phyloP scores from a whole-genome alignment of 1,284 basidiomycete species.

The Tylopilus sp. region DNA sequence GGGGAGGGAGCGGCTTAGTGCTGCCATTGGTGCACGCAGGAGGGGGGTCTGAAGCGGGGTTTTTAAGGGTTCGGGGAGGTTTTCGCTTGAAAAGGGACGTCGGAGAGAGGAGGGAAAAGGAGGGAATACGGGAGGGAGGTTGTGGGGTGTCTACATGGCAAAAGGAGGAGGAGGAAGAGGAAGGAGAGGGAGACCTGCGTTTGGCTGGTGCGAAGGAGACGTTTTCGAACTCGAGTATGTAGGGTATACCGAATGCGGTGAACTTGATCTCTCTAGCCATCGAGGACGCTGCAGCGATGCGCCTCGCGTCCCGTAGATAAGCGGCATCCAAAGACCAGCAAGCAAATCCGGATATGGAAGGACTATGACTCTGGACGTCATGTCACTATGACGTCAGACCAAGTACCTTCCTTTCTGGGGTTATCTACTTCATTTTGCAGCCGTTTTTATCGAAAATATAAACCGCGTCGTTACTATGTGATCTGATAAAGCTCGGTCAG shows the following conservation, averaged over 20 bases:
- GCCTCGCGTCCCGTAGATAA: no score
- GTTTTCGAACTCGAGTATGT: conserved; percentile 42
- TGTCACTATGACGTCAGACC: conserved; percentile 22
- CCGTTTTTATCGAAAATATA: conserved; percentile 26
- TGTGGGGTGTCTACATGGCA: conserved; percentile 24
- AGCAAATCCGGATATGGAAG: neutral
- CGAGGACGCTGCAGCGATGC: no score
- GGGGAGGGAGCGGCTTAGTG: conserved; percentile 20
- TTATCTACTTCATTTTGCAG: conserved; percentile 5
- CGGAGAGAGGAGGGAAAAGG: conserved; percentile 19
- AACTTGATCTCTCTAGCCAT: conserved; percentile 8
- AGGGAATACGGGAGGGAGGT: conserved; percentile 12
- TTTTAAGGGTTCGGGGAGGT: neutral
- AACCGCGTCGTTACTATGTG: conserved; percentile 10
- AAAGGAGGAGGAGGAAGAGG: conserved; percentile 29
- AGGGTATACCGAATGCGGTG: conserved; percentile 37
- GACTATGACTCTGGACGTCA: neutral
- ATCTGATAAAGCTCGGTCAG: conserved; percentile 17
- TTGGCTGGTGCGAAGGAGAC: conserved; percentile 33
- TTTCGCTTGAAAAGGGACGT: conserved; percentile 28
- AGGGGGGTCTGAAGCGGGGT: neutral
- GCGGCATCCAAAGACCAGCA: no score
- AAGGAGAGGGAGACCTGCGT: neutral
- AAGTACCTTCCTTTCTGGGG: conserved; percentile 31
- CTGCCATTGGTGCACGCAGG: neutral